phyloP scores from a whole-genome alignment of 1,139 yeast species.

The Taiozyma sp. region DNA sequence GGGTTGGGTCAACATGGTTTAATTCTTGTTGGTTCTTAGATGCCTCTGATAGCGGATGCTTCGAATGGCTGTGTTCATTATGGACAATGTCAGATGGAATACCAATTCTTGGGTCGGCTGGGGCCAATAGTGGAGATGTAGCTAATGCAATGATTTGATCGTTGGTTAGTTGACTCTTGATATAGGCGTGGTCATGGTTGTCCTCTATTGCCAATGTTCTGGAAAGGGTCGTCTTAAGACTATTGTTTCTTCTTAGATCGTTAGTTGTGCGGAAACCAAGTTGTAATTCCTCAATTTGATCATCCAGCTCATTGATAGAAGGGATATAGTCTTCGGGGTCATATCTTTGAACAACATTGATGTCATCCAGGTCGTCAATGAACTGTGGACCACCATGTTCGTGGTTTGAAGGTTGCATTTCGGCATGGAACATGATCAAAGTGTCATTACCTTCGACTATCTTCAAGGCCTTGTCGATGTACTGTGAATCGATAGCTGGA shows the following conservation, averaged over 20 bases:
- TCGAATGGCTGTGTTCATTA: constrained; percentile 24
- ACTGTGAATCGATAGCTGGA: constrained; percentile 66
- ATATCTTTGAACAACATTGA: neutral
- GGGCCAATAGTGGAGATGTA: constrained; percentile 47
- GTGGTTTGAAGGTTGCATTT: constrained; percentile 54
- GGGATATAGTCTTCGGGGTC: neutral
- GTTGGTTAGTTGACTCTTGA: constrained; percentile 34
- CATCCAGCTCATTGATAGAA: constrained; percentile 3
- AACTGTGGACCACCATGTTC: constrained; percentile 26
- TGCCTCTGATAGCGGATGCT: constrained; percentile 41
- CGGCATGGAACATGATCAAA: constrained; percentile 89
- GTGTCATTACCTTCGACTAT: constrained; percentile 59
- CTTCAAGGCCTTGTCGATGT: constrained; percentile 63
- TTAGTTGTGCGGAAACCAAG: constrained; percentile 6
- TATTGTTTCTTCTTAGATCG: constrained; percentile 2
- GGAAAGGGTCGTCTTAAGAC: constrained; percentile 5
- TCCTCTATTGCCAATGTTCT: constrained; percentile 2
- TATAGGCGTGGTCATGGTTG: constrained; percentile 7
- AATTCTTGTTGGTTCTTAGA: constrained; percentile 36
- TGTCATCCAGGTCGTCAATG: neutral
- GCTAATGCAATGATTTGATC: constrained; percentile 50
- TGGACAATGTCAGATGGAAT: constrained; percentile 40
- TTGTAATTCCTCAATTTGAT: constrained; percentile 10
- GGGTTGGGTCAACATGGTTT: constrained; percentile 53
- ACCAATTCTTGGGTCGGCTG: constrained; percentile 56